Conservation (phyloP, 805 yeast species). For the Suhomyces sp. region DNA sequence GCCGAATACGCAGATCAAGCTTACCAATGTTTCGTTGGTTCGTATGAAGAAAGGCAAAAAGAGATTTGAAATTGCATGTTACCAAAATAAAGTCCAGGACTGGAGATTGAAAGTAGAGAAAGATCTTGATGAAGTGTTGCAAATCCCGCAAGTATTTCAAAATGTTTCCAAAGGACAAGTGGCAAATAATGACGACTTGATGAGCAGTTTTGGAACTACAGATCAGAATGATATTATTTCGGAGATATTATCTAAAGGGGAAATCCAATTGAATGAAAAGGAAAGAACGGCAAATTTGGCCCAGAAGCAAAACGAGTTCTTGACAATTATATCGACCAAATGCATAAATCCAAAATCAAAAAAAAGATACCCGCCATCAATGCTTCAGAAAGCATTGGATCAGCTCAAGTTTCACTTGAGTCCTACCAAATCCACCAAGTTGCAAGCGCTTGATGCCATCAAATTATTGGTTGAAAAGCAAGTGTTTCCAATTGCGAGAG, state of each 20-base stretch:
- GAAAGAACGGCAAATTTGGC: conserved; percentile 75
- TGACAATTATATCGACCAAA: conserved; percentile 80
- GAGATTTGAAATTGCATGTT: conserved; percentile 93
- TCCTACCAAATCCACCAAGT: conserved; percentile 72
- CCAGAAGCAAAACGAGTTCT: conserved; percentile 76
- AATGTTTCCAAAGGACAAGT: conserved; percentile 94
- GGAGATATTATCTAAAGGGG: conserved; percentile 87
- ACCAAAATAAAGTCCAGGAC: conserved; percentile 95
- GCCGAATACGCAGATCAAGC: conserved; percentile 82
- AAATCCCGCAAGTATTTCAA: conserved; percentile 88
- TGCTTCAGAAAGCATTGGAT: conserved; percentile 82
- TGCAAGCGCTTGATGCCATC: conserved; percentile 90
- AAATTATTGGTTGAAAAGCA: conserved; percentile 72
- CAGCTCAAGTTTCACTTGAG: conserved; percentile 78
- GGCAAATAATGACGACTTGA: conserved; percentile 82
- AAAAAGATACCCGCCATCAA: conserved; percentile 90
- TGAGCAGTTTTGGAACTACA: conserved; percentile 69
- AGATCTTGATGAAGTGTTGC: conserved; percentile 92
- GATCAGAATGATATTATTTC: conserved; percentile 71
- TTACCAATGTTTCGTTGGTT: conserved; percentile 93
- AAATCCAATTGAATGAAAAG: conserved; percentile 89
- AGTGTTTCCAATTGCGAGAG: conserved; percentile 88
- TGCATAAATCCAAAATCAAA: conserved; percentile 88
- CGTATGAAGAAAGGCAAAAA: conserved; percentile 87
- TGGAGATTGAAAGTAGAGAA: conserved; percentile 86